Conservation (phyloP, 495 filamentous ascomycete genomes). For the Pyronema domesticum region DNA sequence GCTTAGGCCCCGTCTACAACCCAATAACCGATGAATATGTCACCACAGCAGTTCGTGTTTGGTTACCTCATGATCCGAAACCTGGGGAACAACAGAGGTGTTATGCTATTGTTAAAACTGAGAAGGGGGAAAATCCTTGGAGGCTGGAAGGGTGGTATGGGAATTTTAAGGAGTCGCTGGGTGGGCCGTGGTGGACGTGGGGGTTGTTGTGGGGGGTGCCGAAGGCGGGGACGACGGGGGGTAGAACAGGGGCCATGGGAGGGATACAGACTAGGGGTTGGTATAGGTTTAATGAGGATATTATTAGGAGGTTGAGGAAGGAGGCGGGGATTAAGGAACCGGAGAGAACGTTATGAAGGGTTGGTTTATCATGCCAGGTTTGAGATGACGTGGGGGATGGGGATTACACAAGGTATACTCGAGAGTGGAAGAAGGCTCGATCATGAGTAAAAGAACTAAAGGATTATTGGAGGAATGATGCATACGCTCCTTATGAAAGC, state of each 20-base stretch:
- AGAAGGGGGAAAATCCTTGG: constrained; percentile 64
- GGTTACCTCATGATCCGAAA: constrained; percentile 7
- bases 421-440: too few relatives aligned
- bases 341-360: too few relatives aligned
- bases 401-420: too few relatives aligned
- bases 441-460: too few relatives aligned
- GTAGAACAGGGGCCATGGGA: constrained; percentile 10
- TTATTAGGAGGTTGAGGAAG: constrained; percentile 16
- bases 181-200: constrained; percentile 47
- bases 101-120: constrained; percentile 58
- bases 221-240: constrained; percentile 34
- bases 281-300: constrained; percentile 17
- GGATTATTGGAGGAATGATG: too few relatives aligned
- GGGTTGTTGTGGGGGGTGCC: constrained; percentile 52
- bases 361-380: too few relatives aligned
- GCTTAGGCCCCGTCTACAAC: too few relatives aligned
- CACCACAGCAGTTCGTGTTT: constrained; percentile 26
- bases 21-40: constrained; percentile 24
- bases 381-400: too few relatives aligned
- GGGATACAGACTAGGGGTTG: constrained; percentile 20
- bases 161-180: constrained; percentile 64
- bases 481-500: too few relatives aligned
- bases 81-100: constrained; percentile 11
- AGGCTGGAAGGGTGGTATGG: constrained; percentile 40
- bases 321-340: constrained; percentile 15